phyloP scores from a whole-genome alignment of 2,329 filamentous ascomycete species.

The Aspergillus arachidicola region DNA sequence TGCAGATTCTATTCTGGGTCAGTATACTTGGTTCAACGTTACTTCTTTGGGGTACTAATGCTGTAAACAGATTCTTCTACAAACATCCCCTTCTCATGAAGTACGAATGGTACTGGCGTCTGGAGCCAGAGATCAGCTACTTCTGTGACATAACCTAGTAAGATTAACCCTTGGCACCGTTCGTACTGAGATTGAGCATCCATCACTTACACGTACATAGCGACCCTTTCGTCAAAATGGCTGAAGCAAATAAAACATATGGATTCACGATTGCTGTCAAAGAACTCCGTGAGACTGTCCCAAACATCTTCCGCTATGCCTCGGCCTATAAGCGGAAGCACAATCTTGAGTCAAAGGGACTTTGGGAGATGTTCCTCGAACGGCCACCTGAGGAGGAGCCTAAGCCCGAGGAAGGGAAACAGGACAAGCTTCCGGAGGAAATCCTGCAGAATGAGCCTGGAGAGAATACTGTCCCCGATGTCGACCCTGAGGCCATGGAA shows the following conservation, averaged over 20 bases:
- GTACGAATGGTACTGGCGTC: slow-evolving; percentile 99
- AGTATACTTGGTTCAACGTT: slow-evolving; percentile 34
- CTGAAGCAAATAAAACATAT: slow-evolving; percentile 92
- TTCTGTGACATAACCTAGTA: slow-evolving; percentile 99
- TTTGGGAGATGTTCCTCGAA: slow-evolving; percentile 99
- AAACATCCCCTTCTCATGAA: slow-evolving; percentile 93
- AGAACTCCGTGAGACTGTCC: slow-evolving; percentile 94
- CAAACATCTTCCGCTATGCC: slow-evolving; percentile 98
- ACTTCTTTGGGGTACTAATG: slow-evolving; percentile 17
- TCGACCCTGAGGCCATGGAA: slow-evolving; percentile 93
- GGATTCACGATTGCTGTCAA: slow-evolving; percentile 99
- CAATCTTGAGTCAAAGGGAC: slow-evolving; percentile 83
- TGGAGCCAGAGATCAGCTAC: slow-evolving; percentile 99
- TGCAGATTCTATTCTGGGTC: slow-evolving; percentile 98
- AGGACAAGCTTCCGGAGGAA: slow-evolving; percentile 76
- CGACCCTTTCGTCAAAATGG: slow-evolving; percentile 96
- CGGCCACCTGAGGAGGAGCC: slow-evolving; percentile 57
- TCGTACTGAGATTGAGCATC: slow-evolving; percentile 6
- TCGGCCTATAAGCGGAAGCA: slow-evolving; percentile 94
- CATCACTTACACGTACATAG: slow-evolving; percentile 51
- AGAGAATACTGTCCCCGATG: slow-evolving; percentile 70
- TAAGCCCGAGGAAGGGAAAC: slow-evolving; percentile 64
- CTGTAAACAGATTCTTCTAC: slow-evolving; percentile 76
- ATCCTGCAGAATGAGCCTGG: slow-evolving; percentile 75
- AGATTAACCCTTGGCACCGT: slow-evolving; percentile 31